Base-by-base conservation (phyloP, 192 early-diverging fungal genomes). In the Lunasporangiospora selenospora region DNA sequence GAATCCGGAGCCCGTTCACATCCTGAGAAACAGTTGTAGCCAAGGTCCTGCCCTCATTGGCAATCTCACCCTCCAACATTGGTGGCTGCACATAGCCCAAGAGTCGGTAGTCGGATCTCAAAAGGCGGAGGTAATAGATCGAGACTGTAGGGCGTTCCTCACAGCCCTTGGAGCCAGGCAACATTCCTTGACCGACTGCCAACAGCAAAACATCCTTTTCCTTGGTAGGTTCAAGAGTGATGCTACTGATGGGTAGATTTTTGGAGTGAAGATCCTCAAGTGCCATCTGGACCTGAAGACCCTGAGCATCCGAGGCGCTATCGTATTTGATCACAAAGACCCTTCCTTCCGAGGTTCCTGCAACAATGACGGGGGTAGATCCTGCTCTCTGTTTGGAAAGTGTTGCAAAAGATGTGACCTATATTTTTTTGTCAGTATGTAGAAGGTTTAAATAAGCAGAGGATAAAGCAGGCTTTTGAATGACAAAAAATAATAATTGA, bases 81-180 rank as follows among this genome's bases (percentile, higher is more conserved):
- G 61, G 55, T 55, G 69, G 60, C 12, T 63, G 53, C 21, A 73
- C 60, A 27, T 73, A 43, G 26, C 69, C 69, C 47, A 73, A 29
- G 8, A 73, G 43, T 11, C 69, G 23, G 36, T 56, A 58, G 11
- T 73, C 69, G 1, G 69, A 62, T 54, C 42, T 44, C 21, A 57
- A 54, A 32, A 51, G 60, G n/a, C 69, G 69, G 18, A 73, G 69
- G 49, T 57, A 58, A 34, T 73, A 73, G 43, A 73, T 73, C 13
- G 69, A 58, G 11, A 73, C 43, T 21, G 69, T 50, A 9, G 69
- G 69, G 8, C 49, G 58, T 26, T 63, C 69, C 5, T 53, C 29
- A 19, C n/a, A 34, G 6, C 44, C 39, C 43, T 56, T 33, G 24
- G 26, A 31, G 7, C 39, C 54, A 7, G 30, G 37, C 19, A n/a